Evolutionary conservation across 2,329 filamentous ascomycete species (phyloP).

Genomic region (Periconia sp.): DNA sequence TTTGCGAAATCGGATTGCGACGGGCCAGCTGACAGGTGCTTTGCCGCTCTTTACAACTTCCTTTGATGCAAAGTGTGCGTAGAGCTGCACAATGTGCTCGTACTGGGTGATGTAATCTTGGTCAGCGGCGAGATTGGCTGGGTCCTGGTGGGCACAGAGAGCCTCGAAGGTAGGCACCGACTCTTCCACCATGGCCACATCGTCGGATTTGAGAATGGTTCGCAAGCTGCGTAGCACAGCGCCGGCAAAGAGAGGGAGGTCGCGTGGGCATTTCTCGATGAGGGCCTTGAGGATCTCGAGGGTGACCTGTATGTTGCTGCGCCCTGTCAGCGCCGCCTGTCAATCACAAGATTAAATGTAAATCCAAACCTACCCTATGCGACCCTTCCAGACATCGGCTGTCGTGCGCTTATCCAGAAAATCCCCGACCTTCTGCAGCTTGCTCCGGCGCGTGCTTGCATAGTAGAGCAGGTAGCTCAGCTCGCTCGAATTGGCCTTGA

Average conservation of each 20-base stretch:
- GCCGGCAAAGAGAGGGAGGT: constrained; percentile 85
- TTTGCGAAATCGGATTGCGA: constrained; percentile 69
- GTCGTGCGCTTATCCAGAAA: constrained; percentile 95
- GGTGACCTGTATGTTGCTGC: constrained; percentile 90
- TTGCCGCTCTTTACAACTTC: constrained; percentile 49
- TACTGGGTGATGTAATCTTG: constrained; percentile 83
- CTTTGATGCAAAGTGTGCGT: constrained; percentile 79
- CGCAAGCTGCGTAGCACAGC: constrained; percentile 85
- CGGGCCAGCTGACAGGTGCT: constrained; percentile 68
- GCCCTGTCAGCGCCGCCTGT: constrained; percentile 9
- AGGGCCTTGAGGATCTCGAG: constrained; percentile 89
- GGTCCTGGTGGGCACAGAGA: constrained; percentile 89
- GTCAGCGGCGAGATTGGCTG: constrained; percentile 82
- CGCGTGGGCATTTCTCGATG: constrained; percentile 90
- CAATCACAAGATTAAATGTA: neutral
- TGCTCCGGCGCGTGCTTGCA: constrained; percentile 89
- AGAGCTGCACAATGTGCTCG: constrained; percentile 78
- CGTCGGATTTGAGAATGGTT: constrained; percentile 80
- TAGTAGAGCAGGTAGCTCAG: constrained; percentile 97
- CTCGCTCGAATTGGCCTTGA: constrained; percentile 96
- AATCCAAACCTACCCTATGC: constrained; percentile 70
- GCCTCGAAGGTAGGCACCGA: constrained; percentile 85
- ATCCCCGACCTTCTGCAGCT: constrained; percentile 92
- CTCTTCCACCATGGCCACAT: constrained; percentile 92
- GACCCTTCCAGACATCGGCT: constrained; percentile 85